These are phyloP conservation scores for Rhizoclosmatium sp. DNA, from an alignment of 192 early-diverging fungal species.

Conservation along the genomic window DNA sequence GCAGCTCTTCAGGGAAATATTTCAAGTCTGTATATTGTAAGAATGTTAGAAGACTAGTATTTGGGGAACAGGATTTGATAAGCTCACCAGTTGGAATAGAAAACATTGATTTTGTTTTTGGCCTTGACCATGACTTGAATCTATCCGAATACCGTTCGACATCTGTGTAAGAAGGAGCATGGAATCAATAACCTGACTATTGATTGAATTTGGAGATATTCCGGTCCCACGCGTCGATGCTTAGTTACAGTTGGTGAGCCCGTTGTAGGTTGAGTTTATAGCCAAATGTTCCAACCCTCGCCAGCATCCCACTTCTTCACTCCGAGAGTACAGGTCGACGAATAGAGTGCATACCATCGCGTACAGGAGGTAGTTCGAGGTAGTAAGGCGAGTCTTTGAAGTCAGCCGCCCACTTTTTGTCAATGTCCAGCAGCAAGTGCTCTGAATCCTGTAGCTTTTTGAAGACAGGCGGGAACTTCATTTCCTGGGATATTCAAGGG, in stretches of 20 bases:
- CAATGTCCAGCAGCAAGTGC: constrained; percentile 25
- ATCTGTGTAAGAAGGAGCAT: constrained; percentile 1
- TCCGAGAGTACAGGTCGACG: too few species aligned
- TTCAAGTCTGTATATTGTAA: constrained; percentile 13
- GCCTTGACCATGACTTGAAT: constrained; percentile 31
- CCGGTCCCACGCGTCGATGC: too few species aligned
- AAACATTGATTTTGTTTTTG: constrained; percentile 30
- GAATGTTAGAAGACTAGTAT: not conserved
- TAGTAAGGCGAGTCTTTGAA: constrained; percentile 38
- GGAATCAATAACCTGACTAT: not conserved
- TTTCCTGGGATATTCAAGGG: constrained; percentile 11
- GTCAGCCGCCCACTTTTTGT: constrained; percentile 20
- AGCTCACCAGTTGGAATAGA: constrained; percentile 21
- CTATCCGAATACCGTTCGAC: constrained; percentile 40
- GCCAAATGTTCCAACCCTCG: too few species aligned
- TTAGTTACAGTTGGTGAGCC: too few species aligned
- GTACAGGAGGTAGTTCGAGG: constrained; percentile 27
- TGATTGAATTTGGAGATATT: too few species aligned
- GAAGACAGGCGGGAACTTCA: constrained; percentile 28
- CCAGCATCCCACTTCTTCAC: too few species aligned
- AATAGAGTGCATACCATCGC: constrained; percentile 22
- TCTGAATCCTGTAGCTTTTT: constrained; percentile 8
- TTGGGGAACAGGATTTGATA: not conserved
- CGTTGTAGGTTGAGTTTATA: too few species aligned
- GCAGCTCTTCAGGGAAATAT: constrained; percentile 37